Percentiles rank a stretch among this genome's conserved stretches.
phyloP scores from a whole-genome alignment of 352 stramenopile species.

The Pythium phragmiticola region DNA sequence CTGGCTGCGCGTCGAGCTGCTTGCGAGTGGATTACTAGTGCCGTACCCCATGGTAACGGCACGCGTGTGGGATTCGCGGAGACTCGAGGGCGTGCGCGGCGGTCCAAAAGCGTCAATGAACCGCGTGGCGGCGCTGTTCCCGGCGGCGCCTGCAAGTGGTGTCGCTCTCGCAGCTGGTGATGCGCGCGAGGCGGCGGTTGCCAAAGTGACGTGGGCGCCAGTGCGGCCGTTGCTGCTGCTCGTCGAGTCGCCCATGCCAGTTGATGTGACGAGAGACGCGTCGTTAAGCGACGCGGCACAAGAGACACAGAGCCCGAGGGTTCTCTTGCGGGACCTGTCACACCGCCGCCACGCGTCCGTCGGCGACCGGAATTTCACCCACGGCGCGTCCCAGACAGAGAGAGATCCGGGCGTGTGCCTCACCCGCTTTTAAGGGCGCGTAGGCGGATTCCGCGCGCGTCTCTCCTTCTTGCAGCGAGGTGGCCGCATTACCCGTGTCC shows the following conservation, averaged over 20 bases:
- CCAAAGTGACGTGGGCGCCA: background rate
- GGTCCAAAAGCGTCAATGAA: conserved; percentile 28
- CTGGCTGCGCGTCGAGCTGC: conserved; percentile 18
- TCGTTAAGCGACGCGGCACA: conserved; percentile 5
- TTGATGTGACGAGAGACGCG: conserved; percentile 2
- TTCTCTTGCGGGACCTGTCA: conserved; percentile 3
- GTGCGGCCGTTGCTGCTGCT: conserved; percentile 9
- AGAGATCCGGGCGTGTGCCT: background rate
- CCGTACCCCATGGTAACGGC: conserved; percentile 22
- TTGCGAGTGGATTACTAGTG: conserved; percentile 1
- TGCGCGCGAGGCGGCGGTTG: conserved; percentile 10
- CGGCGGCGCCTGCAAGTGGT: background rate
- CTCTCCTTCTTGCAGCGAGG: background rate
- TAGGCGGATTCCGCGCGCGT: background rate
- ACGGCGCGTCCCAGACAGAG: conserved; percentile 15
- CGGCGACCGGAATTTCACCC: background rate
- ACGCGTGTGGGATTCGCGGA: background rate
- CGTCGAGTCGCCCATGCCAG: conserved; percentile 4
- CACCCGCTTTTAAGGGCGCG: background rate
- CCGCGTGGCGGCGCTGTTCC: conserved; percentile 1
- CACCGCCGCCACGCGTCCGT: conserved; percentile 9
- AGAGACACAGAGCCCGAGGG: background rate
- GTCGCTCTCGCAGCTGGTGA: conserved; percentile 12
- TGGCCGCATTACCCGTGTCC: conserved; percentile 10
- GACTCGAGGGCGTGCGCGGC: background rate